Evolutionary conservation across 129 eudicot genomes (phyloP), one percentile per base, ranked within the genome.

Genomic region (Chrysanthemum makinoi): DNA sequence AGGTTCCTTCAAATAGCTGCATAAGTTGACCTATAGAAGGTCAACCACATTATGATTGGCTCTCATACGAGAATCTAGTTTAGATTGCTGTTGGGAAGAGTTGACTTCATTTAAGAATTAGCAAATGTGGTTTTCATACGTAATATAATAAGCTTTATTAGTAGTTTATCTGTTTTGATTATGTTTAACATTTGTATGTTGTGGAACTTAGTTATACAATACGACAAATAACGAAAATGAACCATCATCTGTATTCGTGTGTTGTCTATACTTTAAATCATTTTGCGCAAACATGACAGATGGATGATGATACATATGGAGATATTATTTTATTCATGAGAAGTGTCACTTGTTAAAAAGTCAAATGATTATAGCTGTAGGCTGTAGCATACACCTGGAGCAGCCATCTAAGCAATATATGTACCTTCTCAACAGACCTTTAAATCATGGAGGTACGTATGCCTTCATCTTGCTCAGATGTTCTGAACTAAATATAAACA

Each of bases 41-140:
- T 72, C 68, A 46, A 68, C 30, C 26, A 16, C 55, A 53, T 46
- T 46, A 64, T 69, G 70, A 77, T 69, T 77, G 24, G 71, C 72
- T 54, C 78, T 39, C 11, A n/a, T 39, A 56, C 72, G 19, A 66
- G 9, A 39, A 39, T 5, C 46, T 39, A 39, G 46, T 7, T 6
- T 39, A 39, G 48, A 56, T 50, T 57, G 59, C 49, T 60, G 73
- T 75, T 57, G 54, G 50, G 15, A 63, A 70, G 59, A 28, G 61
- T 64, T 70, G 81, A 62, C 81, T 30, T 52, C 10, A 35, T 65
- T 50, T 33, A 8, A 48, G 65, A 53, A 48, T 3, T 15, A 50
- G 68, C 51, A 39, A 15, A 63, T 39, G 24, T 14, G 50, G 39
- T 16, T 63, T 14, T 35, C 16, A n/a, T n/a, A 63, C 24, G 14